Percentiles rank a stretch among this genome's conserved stretches.
Conservation (phyloP, 2,329 filamentous ascomycete genomes). For the Aspergillus fumigatus region DNA sequence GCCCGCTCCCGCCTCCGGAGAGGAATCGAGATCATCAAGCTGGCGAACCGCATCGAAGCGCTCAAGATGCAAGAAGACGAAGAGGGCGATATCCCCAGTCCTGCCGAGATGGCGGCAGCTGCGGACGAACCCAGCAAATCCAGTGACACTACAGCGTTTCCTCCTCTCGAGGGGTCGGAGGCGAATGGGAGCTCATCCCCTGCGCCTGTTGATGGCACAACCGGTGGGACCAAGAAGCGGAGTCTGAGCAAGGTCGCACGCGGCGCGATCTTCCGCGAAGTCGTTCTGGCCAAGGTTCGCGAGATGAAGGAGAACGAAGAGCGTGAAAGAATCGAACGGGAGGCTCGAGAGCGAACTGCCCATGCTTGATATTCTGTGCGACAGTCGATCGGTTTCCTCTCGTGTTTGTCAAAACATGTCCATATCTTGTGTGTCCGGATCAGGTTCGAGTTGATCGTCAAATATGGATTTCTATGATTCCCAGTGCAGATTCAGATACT, state of each 20-base stretch:
- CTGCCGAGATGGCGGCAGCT: conserved; percentile 57
- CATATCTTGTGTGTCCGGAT: neutral
- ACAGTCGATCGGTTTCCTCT: conserved; percentile 12
- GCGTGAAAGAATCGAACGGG: conserved; percentile 62
- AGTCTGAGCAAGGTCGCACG: conserved; percentile 57
- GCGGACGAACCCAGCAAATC: conserved; percentile 30
- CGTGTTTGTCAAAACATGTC: conserved; percentile 4
- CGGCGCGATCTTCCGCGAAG: conserved; percentile 82
- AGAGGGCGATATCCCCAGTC: conserved; percentile 62
- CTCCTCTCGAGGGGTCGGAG: conserved; percentile 16
- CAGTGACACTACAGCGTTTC: conserved; percentile 21
- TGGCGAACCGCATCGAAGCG: conserved; percentile 89
- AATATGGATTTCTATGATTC: conserved; percentile 31
- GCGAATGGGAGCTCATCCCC: conserved; percentile 9
- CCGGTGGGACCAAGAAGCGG: conserved; percentile 41
- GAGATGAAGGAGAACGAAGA: conserved; percentile 88
- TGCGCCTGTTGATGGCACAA: conserved; percentile 16
- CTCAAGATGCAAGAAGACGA: conserved; percentile 92
- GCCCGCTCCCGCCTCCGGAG: conserved; percentile 85
- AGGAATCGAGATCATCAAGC: conserved; percentile 92
- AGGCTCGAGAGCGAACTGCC: conserved; percentile 40
- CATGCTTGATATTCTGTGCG: conserved; percentile 16
- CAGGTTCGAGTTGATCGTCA: conserved; percentile 19
- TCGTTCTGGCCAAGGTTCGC: conserved; percentile 87
- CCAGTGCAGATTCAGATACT: conserved; percentile 15